phyloP scores from a whole-genome alignment of 2,329 filamentous ascomycete species.

The Pseudocercospora eumusae region DNA sequence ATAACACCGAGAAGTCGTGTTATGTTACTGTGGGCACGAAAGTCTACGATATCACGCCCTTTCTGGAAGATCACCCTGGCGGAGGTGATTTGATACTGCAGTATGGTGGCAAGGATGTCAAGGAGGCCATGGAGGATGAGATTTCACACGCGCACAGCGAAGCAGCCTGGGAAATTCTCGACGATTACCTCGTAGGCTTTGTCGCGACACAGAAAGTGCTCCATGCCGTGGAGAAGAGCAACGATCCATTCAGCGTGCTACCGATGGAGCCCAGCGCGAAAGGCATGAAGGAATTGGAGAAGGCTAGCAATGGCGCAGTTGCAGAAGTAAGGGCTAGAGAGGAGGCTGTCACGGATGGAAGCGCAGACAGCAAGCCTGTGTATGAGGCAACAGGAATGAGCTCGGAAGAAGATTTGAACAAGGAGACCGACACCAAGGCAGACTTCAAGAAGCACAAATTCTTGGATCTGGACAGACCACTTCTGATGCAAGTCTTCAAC shows the following conservation, averaged over 20 bases:
- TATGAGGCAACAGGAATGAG: constrained; percentile 79
- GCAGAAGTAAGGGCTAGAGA: constrained; percentile 41
- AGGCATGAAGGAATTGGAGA: constrained; percentile 52
- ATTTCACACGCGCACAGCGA: constrained; percentile 85
- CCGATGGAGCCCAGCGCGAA: constrained; percentile 54
- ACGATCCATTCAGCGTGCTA: constrained; percentile 53
- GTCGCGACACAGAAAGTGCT: constrained; percentile 62
- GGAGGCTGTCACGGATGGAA: constrained; percentile 40
- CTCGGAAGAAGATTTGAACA: constrained; percentile 78
- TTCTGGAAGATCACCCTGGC: constrained; percentile 86
- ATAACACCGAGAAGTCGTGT: constrained; percentile 79
- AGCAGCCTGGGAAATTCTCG: constrained; percentile 90
- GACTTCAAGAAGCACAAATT: constrained; percentile 95
- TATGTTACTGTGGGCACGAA: constrained; percentile 88
- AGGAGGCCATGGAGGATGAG: constrained; percentile 77
- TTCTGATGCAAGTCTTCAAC: constrained; percentile 84
- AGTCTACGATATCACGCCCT: constrained; percentile 93
- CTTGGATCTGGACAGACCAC: constrained; percentile 79
- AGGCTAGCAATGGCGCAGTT: constrained; percentile 51
- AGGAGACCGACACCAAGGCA: constrained; percentile 72
- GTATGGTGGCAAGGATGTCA: constrained; percentile 84
- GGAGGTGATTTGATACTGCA: constrained; percentile 85
- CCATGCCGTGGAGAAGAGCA: constrained; percentile 52
- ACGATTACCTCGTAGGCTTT: constrained; percentile 83
- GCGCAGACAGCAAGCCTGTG: constrained; percentile 44